Base-by-base conservation (phyloP, 2,329 filamentous ascomycete species). In the Phaeosphaeriaceae sp. region DNA sequence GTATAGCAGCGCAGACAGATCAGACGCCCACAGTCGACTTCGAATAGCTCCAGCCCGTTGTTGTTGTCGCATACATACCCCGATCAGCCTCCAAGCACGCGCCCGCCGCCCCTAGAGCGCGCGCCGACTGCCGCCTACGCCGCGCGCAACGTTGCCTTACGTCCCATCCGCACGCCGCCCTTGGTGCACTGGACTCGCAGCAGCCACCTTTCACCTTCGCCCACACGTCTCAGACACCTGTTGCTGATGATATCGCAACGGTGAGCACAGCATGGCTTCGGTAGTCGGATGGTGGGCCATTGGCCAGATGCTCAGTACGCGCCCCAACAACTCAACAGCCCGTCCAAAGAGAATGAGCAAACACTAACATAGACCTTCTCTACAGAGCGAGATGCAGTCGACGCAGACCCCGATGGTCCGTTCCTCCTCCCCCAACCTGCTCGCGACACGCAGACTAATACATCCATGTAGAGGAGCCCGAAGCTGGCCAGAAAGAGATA, bases 401-500 rank as follows among this genome's bases (percentile, higher is more conserved):
- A 83, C 62, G 76, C 80, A 66, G 81, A 83, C 72, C 74, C 76
- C 48, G 81, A 83, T 58, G 78, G 79, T 78, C 64, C 72, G 75
- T 74, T 48, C 57, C 57, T 20, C 2, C 47, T 25, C 19, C 47
- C 15, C 15, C 58, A 53, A 63, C 48, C 59, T 51, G 47, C 21
- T 15, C 48, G 51, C 56, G 24, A 45, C 51, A 52, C 53, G 48
- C 48, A 72, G 56, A 64, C 80, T 80, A 78, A 80, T 77, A 59
- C 59, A 44, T 65, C 59, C 48, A 64, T 51, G 70, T 75, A 87
- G 87, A 88, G 69, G 87, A 88, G 69, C 87, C 89, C 60, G 92
- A 97, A 78, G 90, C 92, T 45, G 90, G 91, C 48, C 88, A 96
- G 79, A 93, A 96, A 83, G 95, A 99, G 82, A 91, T 97, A 65